These are phyloP conservation scores for Dioscorea dumetorum DNA, from an alignment of 106 monocot genomes.

Conservation along the genomic window DNA sequence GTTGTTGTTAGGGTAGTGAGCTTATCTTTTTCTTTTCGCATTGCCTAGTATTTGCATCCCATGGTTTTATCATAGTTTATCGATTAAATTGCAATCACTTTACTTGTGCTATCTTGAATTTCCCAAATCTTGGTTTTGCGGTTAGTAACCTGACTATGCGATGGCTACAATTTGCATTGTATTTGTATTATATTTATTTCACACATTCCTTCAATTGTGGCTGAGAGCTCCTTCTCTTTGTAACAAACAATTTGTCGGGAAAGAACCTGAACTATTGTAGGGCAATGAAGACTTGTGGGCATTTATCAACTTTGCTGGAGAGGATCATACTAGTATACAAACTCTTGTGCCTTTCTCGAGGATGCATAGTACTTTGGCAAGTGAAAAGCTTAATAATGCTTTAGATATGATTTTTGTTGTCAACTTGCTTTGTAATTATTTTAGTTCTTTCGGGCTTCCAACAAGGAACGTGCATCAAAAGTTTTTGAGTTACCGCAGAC, in stretches of 20 bases:
- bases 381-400: constrained; percentile 1
- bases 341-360: constrained; percentile 83
- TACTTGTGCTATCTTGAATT: no score
- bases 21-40: no score
- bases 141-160: no score
- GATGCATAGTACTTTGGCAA: constrained; percentile 77
- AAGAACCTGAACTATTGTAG: constrained; percentile 75
- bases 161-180: no score
- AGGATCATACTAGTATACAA: constrained; percentile 83
- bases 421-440: neutral
- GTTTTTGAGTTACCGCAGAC: constrained; percentile 81
- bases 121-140: no score
- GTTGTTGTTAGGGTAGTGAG: no score
- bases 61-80: no score
- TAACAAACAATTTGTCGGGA: constrained; percentile 25
- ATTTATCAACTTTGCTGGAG: constrained; percentile 81
- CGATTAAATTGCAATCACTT: no score
- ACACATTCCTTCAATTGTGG: neutral
- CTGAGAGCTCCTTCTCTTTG: neutral
- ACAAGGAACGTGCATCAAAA: constrained; percentile 73
- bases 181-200: neutral
- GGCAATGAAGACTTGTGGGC: constrained; percentile 94
- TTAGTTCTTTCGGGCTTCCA: constrained; percentile 53
- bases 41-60: no score
- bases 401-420: neutral